Evolutionary conservation across 805 yeast species (phyloP).

Genomic region (Nakazawaea wickerhamii): DNA sequence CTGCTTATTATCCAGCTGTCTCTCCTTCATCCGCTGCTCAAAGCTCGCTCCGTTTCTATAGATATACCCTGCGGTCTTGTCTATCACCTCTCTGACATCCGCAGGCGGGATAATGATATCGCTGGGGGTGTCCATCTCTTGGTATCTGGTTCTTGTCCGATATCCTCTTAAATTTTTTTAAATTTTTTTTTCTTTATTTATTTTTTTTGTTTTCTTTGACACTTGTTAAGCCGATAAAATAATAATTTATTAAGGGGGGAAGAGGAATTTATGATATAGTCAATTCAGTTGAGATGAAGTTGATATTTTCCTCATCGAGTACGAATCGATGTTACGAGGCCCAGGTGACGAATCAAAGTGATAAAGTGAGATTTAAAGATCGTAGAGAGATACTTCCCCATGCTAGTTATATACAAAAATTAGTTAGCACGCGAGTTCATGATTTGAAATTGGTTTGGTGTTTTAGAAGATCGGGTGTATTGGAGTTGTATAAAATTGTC

Average conservation of each 20-base stretch:
- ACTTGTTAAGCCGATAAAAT: not conserved
- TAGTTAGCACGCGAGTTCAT: not conserved
- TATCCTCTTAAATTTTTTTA: not conserved
- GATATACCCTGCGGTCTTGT: constrained; percentile 70
- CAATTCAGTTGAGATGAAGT: constrained; percentile 1
- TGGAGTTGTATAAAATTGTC: constrained; percentile 1
- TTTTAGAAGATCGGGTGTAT: constrained; percentile 5
- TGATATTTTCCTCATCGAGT: not conserved
- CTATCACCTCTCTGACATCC: constrained; percentile 46
- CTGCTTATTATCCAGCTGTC: constrained; percentile 42
- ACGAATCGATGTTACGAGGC: constrained; percentile 3
- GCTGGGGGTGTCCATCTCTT: not conserved
- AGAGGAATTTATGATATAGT: no score
- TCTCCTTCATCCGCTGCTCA: constrained; percentile 48
- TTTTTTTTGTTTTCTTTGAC: not conserved
- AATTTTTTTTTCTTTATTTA: not conserved
- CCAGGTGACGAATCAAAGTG: not conserved
- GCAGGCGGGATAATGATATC: constrained; percentile 39
- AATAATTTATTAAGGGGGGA: not conserved
- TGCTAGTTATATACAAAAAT: constrained; percentile 4
- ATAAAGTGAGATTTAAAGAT: not conserved
- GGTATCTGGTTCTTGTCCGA: not conserved
- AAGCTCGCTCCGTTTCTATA: constrained; percentile 61
- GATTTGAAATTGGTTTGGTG: constrained; percentile 7
- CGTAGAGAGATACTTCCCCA: not conserved